A percentile compares a stretch with the other conserved stretches of the same genome.
Conservation (phyloP, 208 protist genomes). For the Trichomonas gallinae region DNA sequence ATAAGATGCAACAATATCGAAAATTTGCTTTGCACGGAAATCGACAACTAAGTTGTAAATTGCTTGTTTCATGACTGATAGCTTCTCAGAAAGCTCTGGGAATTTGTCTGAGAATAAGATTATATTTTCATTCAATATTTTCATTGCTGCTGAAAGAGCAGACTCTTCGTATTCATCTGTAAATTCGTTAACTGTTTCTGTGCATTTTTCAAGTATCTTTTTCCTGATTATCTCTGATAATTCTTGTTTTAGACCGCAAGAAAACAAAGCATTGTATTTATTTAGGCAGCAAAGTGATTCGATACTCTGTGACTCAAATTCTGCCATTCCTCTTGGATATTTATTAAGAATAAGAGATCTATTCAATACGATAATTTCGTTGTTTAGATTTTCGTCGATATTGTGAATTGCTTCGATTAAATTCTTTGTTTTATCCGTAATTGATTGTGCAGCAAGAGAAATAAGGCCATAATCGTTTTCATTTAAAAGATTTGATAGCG, state of each 20-base stretch:
- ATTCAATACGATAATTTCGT: not conserved
- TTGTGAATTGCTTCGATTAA: not conserved
- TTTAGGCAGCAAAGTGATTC: not conserved
- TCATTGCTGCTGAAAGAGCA: not conserved
- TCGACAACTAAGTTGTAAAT: not conserved
- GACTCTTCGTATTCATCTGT: not conserved
- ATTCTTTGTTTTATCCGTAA: not conserved
- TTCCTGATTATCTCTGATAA: not conserved
- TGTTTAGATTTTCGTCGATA: not conserved
- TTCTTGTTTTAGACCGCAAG: not conserved
- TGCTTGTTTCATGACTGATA: not conserved
- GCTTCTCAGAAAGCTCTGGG: not conserved
- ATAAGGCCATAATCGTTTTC: not conserved
- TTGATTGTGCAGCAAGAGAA: not conserved
- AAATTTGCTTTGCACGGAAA: not conserved
- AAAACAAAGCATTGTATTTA: not conserved
- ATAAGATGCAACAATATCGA: slow-evolving; percentile 12
- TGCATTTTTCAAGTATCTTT: not conserved
- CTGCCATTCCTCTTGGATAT: not conserved
- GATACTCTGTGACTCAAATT: not conserved
- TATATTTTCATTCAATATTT: not conserved
- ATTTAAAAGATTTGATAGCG: not conserved
- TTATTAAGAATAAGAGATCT: not conserved
- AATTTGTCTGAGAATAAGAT: not conserved
- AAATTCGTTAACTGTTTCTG: not conserved